Evolutionary conservation across 2,329 filamentous ascomycete species (phyloP), one percentile per base, ranked within the genome.

Genomic region (Fusarium cicatricum): DNA sequence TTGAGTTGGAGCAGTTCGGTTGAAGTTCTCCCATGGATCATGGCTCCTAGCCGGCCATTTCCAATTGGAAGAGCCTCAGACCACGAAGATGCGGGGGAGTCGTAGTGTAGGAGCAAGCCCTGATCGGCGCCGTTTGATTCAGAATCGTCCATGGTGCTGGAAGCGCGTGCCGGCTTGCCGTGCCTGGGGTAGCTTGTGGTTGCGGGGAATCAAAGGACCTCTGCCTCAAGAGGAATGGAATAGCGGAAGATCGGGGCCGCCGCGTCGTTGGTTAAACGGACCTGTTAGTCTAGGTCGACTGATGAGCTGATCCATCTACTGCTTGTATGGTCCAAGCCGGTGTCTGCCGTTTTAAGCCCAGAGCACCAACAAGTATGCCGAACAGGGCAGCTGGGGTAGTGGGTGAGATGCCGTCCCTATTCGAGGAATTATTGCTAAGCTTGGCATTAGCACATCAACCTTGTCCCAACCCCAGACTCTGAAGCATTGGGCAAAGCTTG

Each of bases 31-130:
- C 80, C 80, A 55, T 77, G 76, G 21, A 82, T 60, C 74, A 80
- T 80, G 3, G 65, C 70, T 5, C 70, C 72, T 2, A 74, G 52
- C 15, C 80, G 73, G 11, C 81, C 80, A 60, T 83, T 83, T 3
- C 80, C 80, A 49, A 83, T 73, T 2, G 80, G 80, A 1, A 82
- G 69, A 12, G 80, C 77, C 46, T 71, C 60, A 31, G 61, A 38
- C 66, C 67, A 71, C 14, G 59, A 52, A 6, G 54, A 55, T 48
- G 69, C 69, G 50, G 69, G 67, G 42, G 46, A 26, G 45, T 23
- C 36, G 43, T 69, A 69, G 47, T 69, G 65, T 28, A 69, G 53
- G 9, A 54, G 46, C 15, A 67, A 51, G 40, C 43, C 52, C 28
- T 50, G 52, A 38, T 57, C 48, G 2, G n/a, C 38, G 5, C 23